Evolutionary conservation across 441 rosid species (phyloP).

Genomic region (Eruca vesicaria): DNA sequence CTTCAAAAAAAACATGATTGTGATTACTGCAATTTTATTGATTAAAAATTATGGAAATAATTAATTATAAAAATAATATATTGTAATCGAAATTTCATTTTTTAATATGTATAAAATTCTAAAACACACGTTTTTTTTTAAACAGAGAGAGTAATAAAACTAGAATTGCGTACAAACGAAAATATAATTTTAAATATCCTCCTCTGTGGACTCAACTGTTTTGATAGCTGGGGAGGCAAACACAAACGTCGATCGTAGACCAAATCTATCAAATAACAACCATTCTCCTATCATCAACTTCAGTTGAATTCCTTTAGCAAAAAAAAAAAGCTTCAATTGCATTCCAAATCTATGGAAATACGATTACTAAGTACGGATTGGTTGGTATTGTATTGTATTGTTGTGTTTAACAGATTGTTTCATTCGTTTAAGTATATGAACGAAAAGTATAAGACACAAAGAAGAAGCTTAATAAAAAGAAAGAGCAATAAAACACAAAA

Average conservation of each 20-base stretch:
- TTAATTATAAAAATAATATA: too few species aligned
- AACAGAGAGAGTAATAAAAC: too few species aligned
- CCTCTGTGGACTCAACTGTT: not conserved
- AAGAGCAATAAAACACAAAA: too few species aligned
- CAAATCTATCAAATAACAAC: slow-evolving; percentile 14
- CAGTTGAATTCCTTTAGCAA: not conserved
- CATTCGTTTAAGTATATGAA: not conserved
- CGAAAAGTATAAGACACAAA: not conserved
- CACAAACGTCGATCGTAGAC: slow-evolving; percentile 16
- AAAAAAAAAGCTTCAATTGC: too few species aligned
- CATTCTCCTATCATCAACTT: not conserved
- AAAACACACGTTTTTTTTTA: too few species aligned
- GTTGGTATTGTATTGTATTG: not conserved
- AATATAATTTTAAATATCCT: slow-evolving; percentile 19
- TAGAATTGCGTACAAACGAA: not conserved
- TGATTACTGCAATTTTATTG: too few species aligned
- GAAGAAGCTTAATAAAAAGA: not conserved
- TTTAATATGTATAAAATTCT: too few species aligned
- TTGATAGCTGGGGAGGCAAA: slow-evolving; percentile 18
- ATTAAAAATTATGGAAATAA: too few species aligned
- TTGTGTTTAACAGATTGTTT: not conserved
- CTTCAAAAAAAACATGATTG: too few species aligned
- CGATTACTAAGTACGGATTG: not conserved
- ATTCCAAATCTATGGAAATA: not conserved
- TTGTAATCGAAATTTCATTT: too few species aligned